Base-by-base conservation (phyloP, 106 monocot genomes). In the Iris macrosiphon region DNA sequence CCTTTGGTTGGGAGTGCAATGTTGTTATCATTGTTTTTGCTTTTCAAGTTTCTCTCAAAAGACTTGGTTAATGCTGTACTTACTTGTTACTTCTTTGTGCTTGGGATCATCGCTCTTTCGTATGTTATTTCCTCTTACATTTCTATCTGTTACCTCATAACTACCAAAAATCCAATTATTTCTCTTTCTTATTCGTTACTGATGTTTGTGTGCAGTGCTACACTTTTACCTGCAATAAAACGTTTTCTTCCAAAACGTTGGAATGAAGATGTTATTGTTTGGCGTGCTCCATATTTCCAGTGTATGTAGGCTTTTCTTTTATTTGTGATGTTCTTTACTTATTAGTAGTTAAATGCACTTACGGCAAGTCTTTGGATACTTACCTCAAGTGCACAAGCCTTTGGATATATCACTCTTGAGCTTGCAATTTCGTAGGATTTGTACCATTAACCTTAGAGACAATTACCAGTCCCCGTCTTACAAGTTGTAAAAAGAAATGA, bases 31-130 rank as follows among this genome's bases (percentile, higher is more conserved):
- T 65, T 90, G 28, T 96, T 96, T 72, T 74, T 98, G 17, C 83
- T 90, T 16, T 98, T 98, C 75, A 98, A 98, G 55, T 90, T 98
- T 65, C 28, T 98, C 45, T 90, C 96, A 16, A 98, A 98, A 61
- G 96, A 98, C 35, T 67, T 98, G 75, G 90, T 98, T 32, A 98
- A 98, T 74, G 90, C 96, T 40, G 90, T 98, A 39, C 76, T 98
- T 9, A 90, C 96, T 39, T 83, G 66, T 47, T 98, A 98, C 77
- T 98, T 98, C 62, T 98, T 90, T 62, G 75, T 98, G 57, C 96
- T 98, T 22, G 96, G 96, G 42, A 83, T 98, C 52, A 33, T 83
- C 14, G 96, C 96, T 51, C 64, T 98, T 51, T 83, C 80, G 96
- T 98, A 77, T 34, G 76, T 49, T 49, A 47, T 25, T 49, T 35